These are phyloP conservation scores for Malassezia nana DNA, from an alignment of 1,284 basidiomycete species.

Conservation along the genomic window DNA sequence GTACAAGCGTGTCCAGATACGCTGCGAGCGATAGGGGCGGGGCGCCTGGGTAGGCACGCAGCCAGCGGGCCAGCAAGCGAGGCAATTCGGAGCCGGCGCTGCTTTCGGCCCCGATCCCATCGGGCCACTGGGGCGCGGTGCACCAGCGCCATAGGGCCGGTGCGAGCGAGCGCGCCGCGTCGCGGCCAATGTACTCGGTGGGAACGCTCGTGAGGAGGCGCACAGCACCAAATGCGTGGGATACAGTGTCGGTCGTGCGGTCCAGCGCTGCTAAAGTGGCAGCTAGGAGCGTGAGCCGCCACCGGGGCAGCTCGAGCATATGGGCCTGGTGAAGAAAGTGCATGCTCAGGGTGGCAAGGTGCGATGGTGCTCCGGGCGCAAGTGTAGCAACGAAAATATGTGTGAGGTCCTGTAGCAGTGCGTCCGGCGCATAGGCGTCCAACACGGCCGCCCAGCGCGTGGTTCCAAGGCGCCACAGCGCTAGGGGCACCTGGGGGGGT, in stretches of 20 bases:
- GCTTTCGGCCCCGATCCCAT: not conserved
- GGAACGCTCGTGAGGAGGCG: not conserved
- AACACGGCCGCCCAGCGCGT: conserved; percentile 24
- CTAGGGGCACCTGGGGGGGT: not conserved
- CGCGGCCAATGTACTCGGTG: not conserved
- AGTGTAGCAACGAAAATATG: not conserved
- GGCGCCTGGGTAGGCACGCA: not conserved
- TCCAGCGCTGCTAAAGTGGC: not conserved
- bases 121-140: not conserved
- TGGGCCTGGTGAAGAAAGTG: conserved; percentile 16
- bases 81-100: not conserved
- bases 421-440: conserved; percentile 14
- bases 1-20: not conserved
- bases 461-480: conserved; percentile 25
- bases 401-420: not conserved
- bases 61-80: not conserved
- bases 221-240: no score
- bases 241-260: not conserved
- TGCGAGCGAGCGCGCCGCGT: not conserved
- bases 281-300: conserved; percentile 17
- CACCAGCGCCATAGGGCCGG: not conserved
- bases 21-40: not conserved
- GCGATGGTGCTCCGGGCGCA: not conserved
- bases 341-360: not conserved
- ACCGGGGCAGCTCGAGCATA: conserved; percentile 27